A percentile compares a stretch with the other conserved stretches of the same genome.
These are phyloP conservation scores for Albatrellus ellisii DNA, from an alignment of 768 basidiomycete genomes.

Conservation along the genomic window DNA sequence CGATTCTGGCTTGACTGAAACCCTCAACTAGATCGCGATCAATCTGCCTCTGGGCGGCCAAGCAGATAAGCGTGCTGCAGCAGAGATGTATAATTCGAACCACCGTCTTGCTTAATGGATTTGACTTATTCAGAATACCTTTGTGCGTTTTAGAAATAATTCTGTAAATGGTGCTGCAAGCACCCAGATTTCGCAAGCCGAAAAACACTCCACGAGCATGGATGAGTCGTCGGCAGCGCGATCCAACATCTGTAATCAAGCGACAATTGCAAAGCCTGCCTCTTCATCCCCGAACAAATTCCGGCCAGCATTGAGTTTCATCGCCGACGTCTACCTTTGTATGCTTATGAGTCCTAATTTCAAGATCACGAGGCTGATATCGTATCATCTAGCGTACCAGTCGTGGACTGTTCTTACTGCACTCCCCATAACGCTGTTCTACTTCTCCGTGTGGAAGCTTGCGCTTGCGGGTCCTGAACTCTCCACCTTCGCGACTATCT, in stretches of 20 bases:
- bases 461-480: constrained; percentile 76
- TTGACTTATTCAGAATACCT: constrained; percentile 5
- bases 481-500: constrained; percentile 55
- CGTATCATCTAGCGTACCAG: constrained; percentile 40
- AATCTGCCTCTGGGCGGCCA: constrained; percentile 18
- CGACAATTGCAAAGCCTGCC: not conserved
- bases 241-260: not conserved
- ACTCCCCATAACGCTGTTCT: constrained; percentile 71
- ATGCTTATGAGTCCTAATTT: constrained; percentile 15
- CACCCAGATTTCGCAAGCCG: no score
- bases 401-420: constrained; percentile 80
- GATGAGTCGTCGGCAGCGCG: not conserved
- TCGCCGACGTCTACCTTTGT: constrained; percentile 48
- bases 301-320: constrained; percentile 17
- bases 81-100: constrained; percentile 33
- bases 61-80: constrained; percentile 9
- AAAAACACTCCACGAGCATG: not conserved
- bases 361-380: not conserved
- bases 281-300: not conserved
- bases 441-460: constrained; percentile 87
- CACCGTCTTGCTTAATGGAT: constrained; percentile 26
- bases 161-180: no score
- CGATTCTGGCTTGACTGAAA: not conserved
- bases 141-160: constrained; percentile 1
- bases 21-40: constrained; percentile 14